Evolutionary conservation across 2,329 filamentous ascomycete genomes (phyloP).

Genomic region (Fusarium caatingaense): DNA sequence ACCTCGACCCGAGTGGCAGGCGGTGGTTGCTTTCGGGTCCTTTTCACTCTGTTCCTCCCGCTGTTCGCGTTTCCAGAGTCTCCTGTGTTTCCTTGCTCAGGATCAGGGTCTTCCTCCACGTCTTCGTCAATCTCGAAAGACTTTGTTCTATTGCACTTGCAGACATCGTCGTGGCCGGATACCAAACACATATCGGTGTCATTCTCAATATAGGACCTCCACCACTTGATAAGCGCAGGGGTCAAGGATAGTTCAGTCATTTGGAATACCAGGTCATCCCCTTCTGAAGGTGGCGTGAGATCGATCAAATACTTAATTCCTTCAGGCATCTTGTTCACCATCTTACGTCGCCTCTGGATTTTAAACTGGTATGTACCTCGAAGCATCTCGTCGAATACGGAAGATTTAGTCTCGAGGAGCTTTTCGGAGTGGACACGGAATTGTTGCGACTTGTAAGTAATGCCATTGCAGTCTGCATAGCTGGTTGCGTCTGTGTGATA

Average conservation of each 20-base stretch:
- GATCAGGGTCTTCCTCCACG: background rate
- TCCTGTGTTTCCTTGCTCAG: background rate
- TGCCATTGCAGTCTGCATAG: slow-evolving; percentile 52
- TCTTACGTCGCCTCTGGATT: slow-evolving; percentile 52
- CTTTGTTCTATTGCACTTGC: slow-evolving; percentile 44
- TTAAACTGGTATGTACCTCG: slow-evolving; percentile 56
- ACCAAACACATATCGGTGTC: slow-evolving; percentile 45
- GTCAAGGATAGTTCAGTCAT: slow-evolving; percentile 70
- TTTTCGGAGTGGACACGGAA: slow-evolving; percentile 61
- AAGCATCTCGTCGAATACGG: slow-evolving; percentile 60
- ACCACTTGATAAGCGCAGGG: slow-evolving; percentile 66
- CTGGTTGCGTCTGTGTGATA: slow-evolving; percentile 27
- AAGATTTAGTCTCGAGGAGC: slow-evolving; percentile 59
- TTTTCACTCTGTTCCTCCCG: background rate
- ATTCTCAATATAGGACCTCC: slow-evolving; percentile 53
- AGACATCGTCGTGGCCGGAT: slow-evolving; percentile 57
- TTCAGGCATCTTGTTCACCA: slow-evolving; percentile 50
- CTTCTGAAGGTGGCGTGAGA: slow-evolving; percentile 70
- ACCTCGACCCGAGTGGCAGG: slow-evolving; percentile 5
- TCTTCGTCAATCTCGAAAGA: background rate
- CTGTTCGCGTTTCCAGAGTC: background rate
- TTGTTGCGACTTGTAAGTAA: slow-evolving; percentile 49
- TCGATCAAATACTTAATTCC: slow-evolving; percentile 71
- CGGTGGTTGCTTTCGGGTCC: background rate
- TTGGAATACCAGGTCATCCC: slow-evolving; percentile 70